A percentile compares a stretch with the other conserved stretches of the same genome.
These are phyloP conservation scores for Cercospora zeina DNA, from an alignment of 2,329 filamentous ascomycete species.

Conservation along the genomic window DNA sequence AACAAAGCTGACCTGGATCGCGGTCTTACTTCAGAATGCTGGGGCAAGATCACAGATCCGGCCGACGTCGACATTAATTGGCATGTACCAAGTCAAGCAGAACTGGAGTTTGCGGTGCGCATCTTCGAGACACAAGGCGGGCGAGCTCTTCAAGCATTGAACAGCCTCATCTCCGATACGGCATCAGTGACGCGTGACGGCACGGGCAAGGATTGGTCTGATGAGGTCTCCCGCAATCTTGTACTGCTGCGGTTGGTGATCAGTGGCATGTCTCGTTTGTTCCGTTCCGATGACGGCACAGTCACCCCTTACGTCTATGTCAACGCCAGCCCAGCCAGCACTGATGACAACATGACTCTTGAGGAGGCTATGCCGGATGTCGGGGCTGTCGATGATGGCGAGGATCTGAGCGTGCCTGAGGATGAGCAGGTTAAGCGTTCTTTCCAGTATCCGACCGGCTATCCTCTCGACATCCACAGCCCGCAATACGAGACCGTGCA, in stretches of 20 bases:
- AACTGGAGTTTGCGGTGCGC: conserved; percentile 85
- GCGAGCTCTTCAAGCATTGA: conserved; percentile 71
- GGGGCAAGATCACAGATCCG: conserved; percentile 77
- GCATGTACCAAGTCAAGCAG: conserved; percentile 78
- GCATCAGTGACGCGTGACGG: conserved; percentile 85
- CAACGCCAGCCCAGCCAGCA: conserved; percentile 58
- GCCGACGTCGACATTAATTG: conserved; percentile 80
- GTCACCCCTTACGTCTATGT: conserved; percentile 40
- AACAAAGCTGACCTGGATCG: conserved; percentile 71
- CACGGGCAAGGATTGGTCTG: conserved; percentile 98
- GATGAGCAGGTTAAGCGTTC: conserved; percentile 82
- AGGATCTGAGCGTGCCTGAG: conserved; percentile 64
- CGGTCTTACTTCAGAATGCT: conserved; percentile 75
- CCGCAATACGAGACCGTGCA: conserved; percentile 75
- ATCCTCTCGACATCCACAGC: conserved; percentile 67
- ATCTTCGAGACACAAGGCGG: conserved; percentile 82
- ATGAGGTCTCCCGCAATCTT: conserved; percentile 88
- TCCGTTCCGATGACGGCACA: conserved; percentile 64
- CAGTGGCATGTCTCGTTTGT: conserved; percentile 84
- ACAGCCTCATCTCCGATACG: conserved; percentile 75
- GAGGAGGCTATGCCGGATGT: conserved; percentile 30
- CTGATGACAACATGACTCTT: conserved; percentile 38
- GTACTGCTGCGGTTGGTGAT: conserved; percentile 85
- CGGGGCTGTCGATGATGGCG: conserved; percentile 50
- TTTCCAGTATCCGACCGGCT: conserved; percentile 86